These are phyloP conservation scores for Papiliotrema nemorosa DNA, from an alignment of 1,284 basidiomycete genomes.

Conservation along the genomic window DNA sequence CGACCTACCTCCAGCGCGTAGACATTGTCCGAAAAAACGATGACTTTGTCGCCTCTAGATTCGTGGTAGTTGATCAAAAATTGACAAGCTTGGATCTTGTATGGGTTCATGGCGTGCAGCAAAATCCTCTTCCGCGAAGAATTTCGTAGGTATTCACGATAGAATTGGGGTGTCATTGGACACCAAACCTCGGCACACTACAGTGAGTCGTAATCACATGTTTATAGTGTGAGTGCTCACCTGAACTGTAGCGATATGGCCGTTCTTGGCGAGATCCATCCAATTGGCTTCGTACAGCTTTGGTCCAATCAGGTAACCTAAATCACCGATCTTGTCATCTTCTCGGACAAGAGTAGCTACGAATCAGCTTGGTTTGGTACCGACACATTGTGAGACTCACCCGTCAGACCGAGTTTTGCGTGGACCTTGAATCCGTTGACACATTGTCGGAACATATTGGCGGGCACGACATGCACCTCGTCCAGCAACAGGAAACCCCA, in stretches of 20 bases:
- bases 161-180: constrained; percentile 99
- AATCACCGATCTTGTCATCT: constrained; percentile 97
- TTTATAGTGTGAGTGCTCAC: constrained; percentile 58
- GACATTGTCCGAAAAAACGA: constrained; percentile 99
- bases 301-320: constrained; percentile 98
- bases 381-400: constrained; percentile 50
- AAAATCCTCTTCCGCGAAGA: constrained; percentile 85
- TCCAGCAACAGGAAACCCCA: constrained; percentile 95
- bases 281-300: constrained; percentile 99
- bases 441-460: constrained; percentile 92
- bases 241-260: constrained; percentile 99
- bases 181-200: constrained; percentile 99
- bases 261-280: constrained; percentile 99
- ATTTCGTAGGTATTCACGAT: constrained; percentile 86
- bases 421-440: constrained; percentile 97
- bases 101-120: constrained; percentile 99
- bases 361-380: constrained; percentile 6
- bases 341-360: constrained; percentile 94
- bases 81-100: constrained; percentile 98
- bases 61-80: constrained; percentile 99
- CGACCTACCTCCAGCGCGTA: constrained; percentile 81
- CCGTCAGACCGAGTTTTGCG: constrained; percentile 90
- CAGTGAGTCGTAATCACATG: neutral
- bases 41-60: constrained; percentile 96
- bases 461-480: constrained; percentile 96